A percentile compares a stretch with the other conserved stretches of the same genome.
phyloP scores from a whole-genome alignment of 2,329 filamentous ascomycete species.

The Neopestalotiopsis sp. region DNA sequence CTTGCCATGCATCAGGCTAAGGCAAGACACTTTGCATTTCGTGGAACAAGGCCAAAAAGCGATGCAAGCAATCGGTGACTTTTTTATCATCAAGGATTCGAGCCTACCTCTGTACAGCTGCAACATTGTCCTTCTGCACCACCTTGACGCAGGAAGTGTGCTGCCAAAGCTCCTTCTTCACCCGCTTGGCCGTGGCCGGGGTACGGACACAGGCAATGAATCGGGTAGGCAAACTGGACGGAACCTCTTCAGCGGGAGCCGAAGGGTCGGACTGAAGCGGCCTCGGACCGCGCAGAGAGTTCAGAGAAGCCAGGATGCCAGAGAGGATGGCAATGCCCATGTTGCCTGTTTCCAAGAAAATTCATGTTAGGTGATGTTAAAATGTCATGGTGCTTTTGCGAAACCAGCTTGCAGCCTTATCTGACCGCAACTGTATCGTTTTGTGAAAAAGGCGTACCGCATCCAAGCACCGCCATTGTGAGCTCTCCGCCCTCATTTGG shows the following conservation, averaged over 20 bases:
- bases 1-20: background rate
- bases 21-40: background rate
- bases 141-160: constrained; percentile 69
- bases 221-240: constrained; percentile 67
- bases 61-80: background rate
- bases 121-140: constrained; percentile 74
- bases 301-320: constrained; percentile 77
- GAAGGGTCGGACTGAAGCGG: constrained; percentile 47
- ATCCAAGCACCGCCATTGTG: constrained; percentile 82
- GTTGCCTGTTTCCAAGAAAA: constrained; percentile 59
- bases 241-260: constrained; percentile 53
- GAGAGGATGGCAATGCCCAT: constrained; percentile 86
- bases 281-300: constrained; percentile 53
- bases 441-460: constrained; percentile 56
- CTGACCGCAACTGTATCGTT: background rate
- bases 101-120: constrained; percentile 51
- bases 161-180: constrained; percentile 68
- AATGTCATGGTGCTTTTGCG: background rate
- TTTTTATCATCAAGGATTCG: background rate
- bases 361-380: background rate
- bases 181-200: constrained; percentile 70
- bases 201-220: constrained; percentile 85
- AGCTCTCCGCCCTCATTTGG: constrained; percentile 51
- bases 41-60: background rate
- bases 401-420: background rate